phyloP scores from a whole-genome alignment of 2,329 filamentous ascomycete species.

The Colletotrichum higginsianum region DNA sequence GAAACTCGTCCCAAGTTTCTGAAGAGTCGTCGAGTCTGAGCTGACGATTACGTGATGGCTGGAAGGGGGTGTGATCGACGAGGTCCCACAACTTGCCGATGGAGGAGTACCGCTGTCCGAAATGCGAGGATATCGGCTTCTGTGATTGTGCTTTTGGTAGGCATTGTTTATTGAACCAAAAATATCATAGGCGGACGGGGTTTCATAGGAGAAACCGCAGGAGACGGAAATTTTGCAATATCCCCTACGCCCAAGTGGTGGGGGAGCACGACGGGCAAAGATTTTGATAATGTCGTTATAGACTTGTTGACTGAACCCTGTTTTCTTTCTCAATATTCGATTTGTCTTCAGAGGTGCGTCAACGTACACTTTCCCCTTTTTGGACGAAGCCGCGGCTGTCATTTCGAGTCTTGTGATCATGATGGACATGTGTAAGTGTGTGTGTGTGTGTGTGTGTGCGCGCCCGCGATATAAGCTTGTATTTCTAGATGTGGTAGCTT shows the following conservation, averaged over 20 bases:
- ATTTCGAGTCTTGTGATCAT: neutral
- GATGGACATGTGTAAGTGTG: too few relatives aligned
- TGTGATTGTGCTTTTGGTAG: too few relatives aligned
- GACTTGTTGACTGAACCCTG: neutral
- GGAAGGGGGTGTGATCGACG: neutral
- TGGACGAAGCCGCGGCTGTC: neutral
- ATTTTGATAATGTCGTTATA: neutral
- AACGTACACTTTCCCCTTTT: too few relatives aligned
- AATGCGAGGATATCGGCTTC: neutral
- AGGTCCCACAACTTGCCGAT: slow-evolving; percentile 10
- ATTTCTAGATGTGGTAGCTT: neutral
- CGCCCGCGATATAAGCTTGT: neutral
- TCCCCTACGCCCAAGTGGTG: slow-evolving; percentile 17
- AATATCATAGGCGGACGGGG: neutral
- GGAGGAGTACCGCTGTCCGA: slow-evolving; percentile 1
- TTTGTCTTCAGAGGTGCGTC: neutral
- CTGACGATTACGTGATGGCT: neutral
- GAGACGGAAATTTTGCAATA: slow-evolving; percentile 14
- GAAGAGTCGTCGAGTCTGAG: slow-evolving; percentile 1
- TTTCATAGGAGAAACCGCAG: neutral
- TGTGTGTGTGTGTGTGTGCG: neutral
- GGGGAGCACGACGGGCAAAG: slow-evolving; percentile 1
- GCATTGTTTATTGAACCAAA: too few relatives aligned
- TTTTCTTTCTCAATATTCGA: too few relatives aligned
- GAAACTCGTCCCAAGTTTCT: slow-evolving; percentile 10